Base-by-base conservation (phyloP, 371 early-diverging fungal genomes). In the Syncephalastrum monosporum region DNA sequence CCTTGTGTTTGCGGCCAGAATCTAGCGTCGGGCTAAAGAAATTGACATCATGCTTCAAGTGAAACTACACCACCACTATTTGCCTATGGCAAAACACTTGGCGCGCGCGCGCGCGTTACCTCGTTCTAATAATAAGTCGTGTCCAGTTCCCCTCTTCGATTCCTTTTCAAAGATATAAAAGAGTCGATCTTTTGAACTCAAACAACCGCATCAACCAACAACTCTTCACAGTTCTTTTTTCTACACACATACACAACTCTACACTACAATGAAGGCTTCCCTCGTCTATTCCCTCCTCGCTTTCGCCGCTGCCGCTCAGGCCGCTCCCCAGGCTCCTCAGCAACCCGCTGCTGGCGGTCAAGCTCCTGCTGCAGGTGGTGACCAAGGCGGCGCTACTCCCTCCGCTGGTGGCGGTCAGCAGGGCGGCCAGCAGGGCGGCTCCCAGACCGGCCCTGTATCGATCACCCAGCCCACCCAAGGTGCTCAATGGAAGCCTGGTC, bases 401-500 rank as follows among this genome's bases (percentile, higher is more conserved):
- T 45, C 56, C 24, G 44, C 52, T 42, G 50, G 56, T 52, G 55
- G 56, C 45, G 56, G 46, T 24, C 33, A 43, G 13, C 56, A 60
- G 16, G 29, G 45, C 43, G 29, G 41, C 12, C 33, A 43, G 13
- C 56, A 60, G 16, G 29, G 45, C 43, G 29, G 41, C 12, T 42
- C 56, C 25, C 38, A 55, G n/a, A 56, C 59, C 21, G 63, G 63
- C 38, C 70, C 74, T 43, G 62, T 79, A 38, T 55, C 64, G 14
- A 71, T 76, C 59, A 72, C 71, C 16, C 54, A 58, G 42, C 79
- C 79, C 17, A 41, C 69, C 43, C 60, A 59, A 33, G 72, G 71
- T 10, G 53, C 79, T 25, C 47, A 55, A 16, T 79, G 79, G 79
- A 61, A 59, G 14, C 65, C 72, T 25, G 82, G 82, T 29, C 42